These are phyloP conservation scores for Globisporangium canariense DNA, from an alignment of 352 stramenopile genomes.

Conservation along the genomic window DNA sequence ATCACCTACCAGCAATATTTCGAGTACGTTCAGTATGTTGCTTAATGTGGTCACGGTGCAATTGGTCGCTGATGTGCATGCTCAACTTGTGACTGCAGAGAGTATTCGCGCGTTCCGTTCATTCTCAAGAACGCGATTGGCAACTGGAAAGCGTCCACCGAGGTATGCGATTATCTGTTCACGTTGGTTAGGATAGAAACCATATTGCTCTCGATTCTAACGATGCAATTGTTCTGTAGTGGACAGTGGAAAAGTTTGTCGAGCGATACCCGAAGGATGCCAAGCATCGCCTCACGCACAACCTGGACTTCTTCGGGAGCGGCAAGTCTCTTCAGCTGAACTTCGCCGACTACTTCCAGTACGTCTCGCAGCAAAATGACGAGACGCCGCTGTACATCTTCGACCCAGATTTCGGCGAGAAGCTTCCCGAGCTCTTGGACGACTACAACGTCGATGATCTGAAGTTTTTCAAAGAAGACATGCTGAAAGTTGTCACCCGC, in stretches of 20 bases:
- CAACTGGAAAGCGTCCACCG: conserved; percentile 65
- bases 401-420: conserved; percentile 77
- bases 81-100: conserved; percentile 23
- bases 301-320: conserved; percentile 63
- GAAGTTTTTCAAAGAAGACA: conserved; percentile 75
- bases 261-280: conserved; percentile 43
- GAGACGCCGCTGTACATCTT: conserved; percentile 89
- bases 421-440: conserved; percentile 62
- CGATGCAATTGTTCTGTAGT: conserved; percentile 26
- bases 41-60: not conserved
- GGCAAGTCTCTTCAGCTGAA: conserved; percentile 66
- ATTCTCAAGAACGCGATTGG: conserved; percentile 66
- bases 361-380: conserved; percentile 62
- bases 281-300: conserved; percentile 73
- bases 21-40: conserved; percentile 37
- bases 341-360: conserved; percentile 71
- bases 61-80: not conserved
- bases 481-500: conserved; percentile 37
- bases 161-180: conserved; percentile 27
- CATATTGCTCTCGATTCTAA: not conserved
- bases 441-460: conserved; percentile 69
- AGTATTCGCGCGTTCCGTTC: conserved; percentile 70
- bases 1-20: conserved; percentile 70
- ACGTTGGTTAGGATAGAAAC: not conserved
- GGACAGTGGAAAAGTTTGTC: conserved; percentile 67